These are phyloP conservation scores for Neonectria ditissima DNA, from an alignment of 2,329 filamentous ascomycete genomes.

Conservation along the genomic window DNA sequence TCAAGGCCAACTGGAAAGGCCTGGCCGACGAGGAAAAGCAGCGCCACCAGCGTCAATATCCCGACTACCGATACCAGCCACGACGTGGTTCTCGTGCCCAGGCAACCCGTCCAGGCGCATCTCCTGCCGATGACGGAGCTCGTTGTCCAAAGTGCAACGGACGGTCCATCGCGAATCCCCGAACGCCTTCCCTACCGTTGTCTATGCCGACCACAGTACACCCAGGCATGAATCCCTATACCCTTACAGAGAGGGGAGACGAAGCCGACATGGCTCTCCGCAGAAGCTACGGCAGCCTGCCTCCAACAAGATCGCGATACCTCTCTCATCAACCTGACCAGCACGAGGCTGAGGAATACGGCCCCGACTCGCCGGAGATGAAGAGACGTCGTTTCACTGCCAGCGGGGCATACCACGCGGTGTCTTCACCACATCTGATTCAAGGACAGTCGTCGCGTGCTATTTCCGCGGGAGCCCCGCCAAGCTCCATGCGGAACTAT, in stretches of 20 bases:
- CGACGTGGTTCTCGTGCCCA: slow-evolving; percentile 66
- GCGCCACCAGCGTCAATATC: slow-evolving; percentile 89
- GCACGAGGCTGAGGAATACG: slow-evolving; percentile 52
- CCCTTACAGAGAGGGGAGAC: slow-evolving; percentile 35
- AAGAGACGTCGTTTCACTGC: slow-evolving; percentile 73
- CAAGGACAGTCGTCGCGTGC: slow-evolving; percentile 31
- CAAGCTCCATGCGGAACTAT: slow-evolving; percentile 38
- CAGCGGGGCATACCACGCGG: slow-evolving; percentile 48
- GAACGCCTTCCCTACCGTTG: slow-evolving; percentile 66
- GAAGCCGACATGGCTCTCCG: slow-evolving; percentile 44
- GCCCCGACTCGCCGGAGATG: slow-evolving; percentile 60
- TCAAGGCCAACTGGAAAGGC: slow-evolving; percentile 88
- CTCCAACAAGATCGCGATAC: slow-evolving; percentile 37
- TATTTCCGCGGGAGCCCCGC: slow-evolving; percentile 36
- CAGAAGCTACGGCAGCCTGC: slow-evolving; percentile 45
- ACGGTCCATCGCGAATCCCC: slow-evolving; percentile 71
- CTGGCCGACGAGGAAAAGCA: slow-evolving; percentile 94
- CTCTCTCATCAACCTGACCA: slow-evolving; percentile 38
- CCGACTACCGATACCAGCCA: slow-evolving; percentile 94
- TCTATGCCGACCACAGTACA: slow-evolving; percentile 50
- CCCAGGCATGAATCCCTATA: slow-evolving; percentile 37
- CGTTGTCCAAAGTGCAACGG: slow-evolving; percentile 80
- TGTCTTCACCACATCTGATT: slow-evolving; percentile 31
- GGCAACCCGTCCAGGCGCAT: slow-evolving; percentile 48
- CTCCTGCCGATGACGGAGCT: slow-evolving; percentile 61